Percentiles rank a stretch among this genome's conserved stretches.
Conservation (phyloP, 768 basidiomycete genomes). For the Psilocybe tampanensis region DNA sequence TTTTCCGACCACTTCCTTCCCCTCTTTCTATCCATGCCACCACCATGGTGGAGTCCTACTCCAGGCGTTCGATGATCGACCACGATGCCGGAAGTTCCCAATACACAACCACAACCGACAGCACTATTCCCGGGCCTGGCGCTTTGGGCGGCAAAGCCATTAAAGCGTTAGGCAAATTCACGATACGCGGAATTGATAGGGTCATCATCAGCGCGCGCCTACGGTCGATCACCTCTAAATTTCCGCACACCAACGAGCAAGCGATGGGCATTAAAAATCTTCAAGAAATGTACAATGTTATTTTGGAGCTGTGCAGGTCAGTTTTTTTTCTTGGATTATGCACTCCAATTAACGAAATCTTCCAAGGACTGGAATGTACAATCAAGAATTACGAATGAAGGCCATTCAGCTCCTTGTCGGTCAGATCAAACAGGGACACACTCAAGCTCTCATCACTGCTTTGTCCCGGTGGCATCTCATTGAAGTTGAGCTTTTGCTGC, state of each 20-base stretch:
- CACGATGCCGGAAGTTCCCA: conserved; percentile 7
- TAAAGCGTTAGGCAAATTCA: conserved; percentile 26
- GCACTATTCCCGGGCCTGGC: conserved; percentile 24
- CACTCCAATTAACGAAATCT: neutral
- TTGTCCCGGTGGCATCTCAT: conserved; percentile 6
- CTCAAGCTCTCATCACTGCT: conserved; percentile 9
- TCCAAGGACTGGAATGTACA: conserved; percentile 19
- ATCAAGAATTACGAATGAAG: conserved; percentile 13
- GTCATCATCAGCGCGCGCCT: conserved; percentile 24
- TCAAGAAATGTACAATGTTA: conserved; percentile 25
- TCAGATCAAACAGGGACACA: conserved; percentile 18
- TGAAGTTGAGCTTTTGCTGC: conserved; percentile 10
- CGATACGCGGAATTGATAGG: conserved; percentile 26
- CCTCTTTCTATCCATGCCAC: conserved; percentile 3
- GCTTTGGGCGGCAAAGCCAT: conserved; percentile 28
- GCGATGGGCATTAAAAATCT: conserved; percentile 13
- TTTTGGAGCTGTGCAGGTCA: conserved; percentile 30
- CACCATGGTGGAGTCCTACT: conserved; percentile 8
- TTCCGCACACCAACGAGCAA: conserved; percentile 18
- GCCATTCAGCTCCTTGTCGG: conserved; percentile 21
- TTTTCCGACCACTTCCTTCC: neutral
- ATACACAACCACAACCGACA: conserved; percentile 16
- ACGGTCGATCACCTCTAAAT: conserved; percentile 15
- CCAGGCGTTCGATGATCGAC: conserved; percentile 5
- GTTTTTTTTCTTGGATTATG: neutral